These are phyloP conservation scores for Leccinellum rugosiceps DNA, from an alignment of 768 basidiomycete species.

Conservation along the genomic window DNA sequence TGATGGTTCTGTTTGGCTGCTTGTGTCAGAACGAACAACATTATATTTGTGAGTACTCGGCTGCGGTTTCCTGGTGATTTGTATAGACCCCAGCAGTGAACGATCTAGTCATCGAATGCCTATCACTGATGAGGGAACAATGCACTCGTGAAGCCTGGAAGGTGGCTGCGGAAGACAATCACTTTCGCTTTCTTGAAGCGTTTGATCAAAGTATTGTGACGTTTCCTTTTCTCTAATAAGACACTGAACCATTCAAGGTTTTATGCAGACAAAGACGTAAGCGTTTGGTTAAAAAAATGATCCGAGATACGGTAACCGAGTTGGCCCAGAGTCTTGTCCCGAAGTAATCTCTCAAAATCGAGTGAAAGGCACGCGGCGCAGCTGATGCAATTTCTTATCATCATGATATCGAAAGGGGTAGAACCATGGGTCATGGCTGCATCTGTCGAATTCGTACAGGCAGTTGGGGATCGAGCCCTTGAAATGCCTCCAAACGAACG, in stretches of 20 bases:
- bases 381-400: conserved; percentile 25
- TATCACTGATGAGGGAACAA: conserved; percentile 8
- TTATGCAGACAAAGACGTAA: conserved; percentile 14
- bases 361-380: conserved; percentile 11
- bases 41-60: conserved; percentile 14
- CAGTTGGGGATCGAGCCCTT: conserved; percentile 14
- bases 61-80: not conserved
- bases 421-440: conserved; percentile 1
- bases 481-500: conserved; percentile 2
- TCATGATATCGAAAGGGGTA: conserved; percentile 22
- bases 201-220: conserved; percentile 21
- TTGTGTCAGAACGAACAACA: conserved; percentile 20
- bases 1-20: conserved; percentile 26
- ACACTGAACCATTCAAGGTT: conserved; percentile 14
- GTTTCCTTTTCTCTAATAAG: not conserved
- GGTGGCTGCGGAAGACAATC: conserved; percentile 11
- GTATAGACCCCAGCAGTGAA: conserved; percentile 14
- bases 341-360: not conserved
- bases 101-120: conserved; percentile 17
- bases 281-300: not conserved
- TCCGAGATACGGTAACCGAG: not conserved
- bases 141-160: conserved; percentile 24
- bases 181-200: conserved; percentile 7
- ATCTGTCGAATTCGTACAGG: conserved; percentile 12
- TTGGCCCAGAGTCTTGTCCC: conserved; percentile 15